Conservation (phyloP, 2,329 filamentous ascomycete species). For the Coniella vitis region DNA sequence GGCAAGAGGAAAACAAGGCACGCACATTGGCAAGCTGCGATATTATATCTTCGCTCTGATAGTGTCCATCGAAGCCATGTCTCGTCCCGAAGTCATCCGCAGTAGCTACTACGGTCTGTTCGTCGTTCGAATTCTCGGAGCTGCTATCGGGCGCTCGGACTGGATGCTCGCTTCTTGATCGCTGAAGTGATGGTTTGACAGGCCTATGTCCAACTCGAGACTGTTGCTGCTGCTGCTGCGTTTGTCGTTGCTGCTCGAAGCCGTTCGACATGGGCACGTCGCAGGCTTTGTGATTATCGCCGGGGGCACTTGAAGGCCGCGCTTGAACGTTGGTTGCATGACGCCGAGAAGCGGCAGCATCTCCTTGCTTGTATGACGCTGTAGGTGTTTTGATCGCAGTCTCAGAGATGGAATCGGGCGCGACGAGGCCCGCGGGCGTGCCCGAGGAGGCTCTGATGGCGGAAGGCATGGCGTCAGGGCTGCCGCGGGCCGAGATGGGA, state of each 20-base stretch:
- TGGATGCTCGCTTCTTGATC: slow-evolving; percentile 50
- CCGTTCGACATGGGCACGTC: slow-evolving; percentile 22
- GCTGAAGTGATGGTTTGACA: slow-evolving; percentile 43
- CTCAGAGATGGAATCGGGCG: background rate
- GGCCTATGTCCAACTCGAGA: slow-evolving; percentile 19
- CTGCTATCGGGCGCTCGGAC: slow-evolving; percentile 21
- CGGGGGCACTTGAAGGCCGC: slow-evolving; percentile 41
- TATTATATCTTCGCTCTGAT: slow-evolving; percentile 84
- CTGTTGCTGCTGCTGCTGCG: too few relatives aligned
- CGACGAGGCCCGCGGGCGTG: slow-evolving; percentile 7
- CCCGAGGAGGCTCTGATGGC: slow-evolving; percentile 10
- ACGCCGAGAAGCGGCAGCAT: slow-evolving; percentile 12
- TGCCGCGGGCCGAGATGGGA: slow-evolving; percentile 1
- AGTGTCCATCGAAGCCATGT: slow-evolving; percentile 89
- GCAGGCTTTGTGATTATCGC: slow-evolving; percentile 27
- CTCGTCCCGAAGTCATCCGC: slow-evolving; percentile 52
- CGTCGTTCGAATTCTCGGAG: slow-evolving; percentile 21
- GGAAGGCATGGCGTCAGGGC: slow-evolving; percentile 11
- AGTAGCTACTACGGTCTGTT: slow-evolving; percentile 28
- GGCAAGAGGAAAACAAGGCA: slow-evolving; percentile 19
- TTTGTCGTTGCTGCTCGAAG: slow-evolving; percentile 10
- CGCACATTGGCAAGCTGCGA: slow-evolving; percentile 73
- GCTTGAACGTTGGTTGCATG: slow-evolving; percentile 20
- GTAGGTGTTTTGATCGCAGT: slow-evolving; percentile 7
- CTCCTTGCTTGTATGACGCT: slow-evolving; percentile 8